Percentiles rank a stretch among this genome's conserved stretches.
phyloP scores from a whole-genome alignment of 2,329 filamentous ascomycete species.

The Epichloe scottii region DNA sequence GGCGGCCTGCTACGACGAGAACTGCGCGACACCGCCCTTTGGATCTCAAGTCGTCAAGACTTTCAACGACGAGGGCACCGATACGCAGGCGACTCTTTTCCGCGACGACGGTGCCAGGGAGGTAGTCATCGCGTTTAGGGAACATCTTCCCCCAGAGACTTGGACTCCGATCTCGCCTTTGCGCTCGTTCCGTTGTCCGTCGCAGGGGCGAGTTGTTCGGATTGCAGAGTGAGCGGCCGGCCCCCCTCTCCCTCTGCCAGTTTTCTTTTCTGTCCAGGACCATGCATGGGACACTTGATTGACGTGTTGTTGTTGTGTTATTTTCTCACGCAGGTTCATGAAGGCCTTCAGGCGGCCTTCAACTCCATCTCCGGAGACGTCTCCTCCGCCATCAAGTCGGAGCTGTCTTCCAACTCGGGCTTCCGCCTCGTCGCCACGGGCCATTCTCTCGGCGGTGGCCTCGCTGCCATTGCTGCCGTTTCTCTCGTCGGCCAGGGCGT shows the following conservation, averaged over 20 bases:
- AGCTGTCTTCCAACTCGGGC: neutral
- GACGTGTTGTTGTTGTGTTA: no score
- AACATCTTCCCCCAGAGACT: neutral
- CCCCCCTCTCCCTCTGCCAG: no score
- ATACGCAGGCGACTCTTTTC: conserved; percentile 3
- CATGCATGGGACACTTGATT: no score
- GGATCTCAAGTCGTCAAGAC: neutral
- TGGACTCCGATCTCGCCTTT: conserved; percentile 1
- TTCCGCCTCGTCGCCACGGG: conserved; percentile 2
- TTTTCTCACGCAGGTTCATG: neutral
- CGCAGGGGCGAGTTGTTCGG: neutral
- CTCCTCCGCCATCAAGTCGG: neutral
- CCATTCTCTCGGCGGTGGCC: conserved; percentile 1
- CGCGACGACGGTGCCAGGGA: neutral
- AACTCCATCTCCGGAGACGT: neutral
- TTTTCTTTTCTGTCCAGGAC: no score
- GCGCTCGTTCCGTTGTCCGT: conserved; percentile 1
- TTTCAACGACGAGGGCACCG: neutral
- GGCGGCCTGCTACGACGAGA: neutral
- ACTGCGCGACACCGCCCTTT: neutral
- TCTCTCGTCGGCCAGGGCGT: neutral
- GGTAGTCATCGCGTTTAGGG: conserved; percentile 3
- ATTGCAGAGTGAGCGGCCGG: neutral
- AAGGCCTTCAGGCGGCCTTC: conserved; percentile 1
- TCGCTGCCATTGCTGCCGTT: neutral